Evolutionary conservation across 1,139 yeast genomes (phyloP).

Genomic region (Pichia inconspicua): DNA sequence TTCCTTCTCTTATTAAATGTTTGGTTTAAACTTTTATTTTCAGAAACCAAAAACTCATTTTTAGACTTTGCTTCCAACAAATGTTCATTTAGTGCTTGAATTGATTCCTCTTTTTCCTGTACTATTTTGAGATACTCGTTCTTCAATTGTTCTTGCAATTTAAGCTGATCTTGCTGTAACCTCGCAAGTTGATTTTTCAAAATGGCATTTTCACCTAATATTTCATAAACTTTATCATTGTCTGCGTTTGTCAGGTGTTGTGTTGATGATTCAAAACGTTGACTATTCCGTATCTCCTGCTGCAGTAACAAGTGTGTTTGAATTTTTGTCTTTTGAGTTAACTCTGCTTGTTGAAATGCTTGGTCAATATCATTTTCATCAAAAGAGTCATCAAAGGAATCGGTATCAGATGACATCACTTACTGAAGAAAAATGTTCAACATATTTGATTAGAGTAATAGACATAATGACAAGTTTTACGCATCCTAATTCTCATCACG

Average conservation of each 20-base stretch:
- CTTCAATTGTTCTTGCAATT: conserved; percentile 38
- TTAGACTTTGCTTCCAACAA: conserved; percentile 62
- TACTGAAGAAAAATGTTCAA: too few relatives aligned
- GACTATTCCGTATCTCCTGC: background rate
- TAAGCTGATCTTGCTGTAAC: conserved; percentile 37
- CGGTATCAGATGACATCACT: background rate
- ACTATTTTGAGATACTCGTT: conserved; percentile 30
- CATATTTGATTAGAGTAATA: too few relatives aligned
- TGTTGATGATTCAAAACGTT: background rate
- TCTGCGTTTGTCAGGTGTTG: background rate
- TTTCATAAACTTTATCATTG: conserved; percentile 34
- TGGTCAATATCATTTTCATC: conserved; percentile 26
- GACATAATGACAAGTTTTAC: too few relatives aligned
- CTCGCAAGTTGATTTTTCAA: conserved; percentile 56
- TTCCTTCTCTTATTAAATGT: conserved; percentile 18
- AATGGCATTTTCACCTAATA: conserved; percentile 75
- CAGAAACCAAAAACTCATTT: conserved; percentile 51
- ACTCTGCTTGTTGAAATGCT: conserved; percentile 7
- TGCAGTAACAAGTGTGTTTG: background rate
- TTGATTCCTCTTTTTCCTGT: conserved; percentile 35
- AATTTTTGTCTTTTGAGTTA: conserved; percentile 2
- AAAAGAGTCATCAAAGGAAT: conserved; percentile 19
- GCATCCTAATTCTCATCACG: background rate
- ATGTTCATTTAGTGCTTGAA: conserved; percentile 35
- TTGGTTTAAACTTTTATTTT: conserved; percentile 27